A percentile compares a stretch with the other conserved stretches of the same genome.
phyloP scores from a whole-genome alignment of 148 eudicot genomes.

The Silene latifolia region DNA sequence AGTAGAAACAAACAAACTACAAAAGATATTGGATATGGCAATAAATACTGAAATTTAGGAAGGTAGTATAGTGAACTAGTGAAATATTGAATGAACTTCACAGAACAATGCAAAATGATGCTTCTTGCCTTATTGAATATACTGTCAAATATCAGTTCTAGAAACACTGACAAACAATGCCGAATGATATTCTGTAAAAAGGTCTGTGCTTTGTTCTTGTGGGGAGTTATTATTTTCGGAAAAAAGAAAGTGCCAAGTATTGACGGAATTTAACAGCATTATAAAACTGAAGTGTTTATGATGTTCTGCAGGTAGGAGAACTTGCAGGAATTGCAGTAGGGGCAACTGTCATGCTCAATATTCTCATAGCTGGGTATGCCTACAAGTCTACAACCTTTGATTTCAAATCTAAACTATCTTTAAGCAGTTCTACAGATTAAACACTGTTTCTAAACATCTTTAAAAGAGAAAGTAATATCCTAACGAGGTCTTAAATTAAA shows the following conservation, averaged over 20 bases:
- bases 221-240: too few species aligned
- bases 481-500: too few species aligned
- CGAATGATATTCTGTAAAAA: not conserved
- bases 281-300: slow-evolving; percentile 13
- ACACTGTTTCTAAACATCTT: too few species aligned
- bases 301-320: slow-evolving; percentile 71
- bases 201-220: too few species aligned
- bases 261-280: slow-evolving; percentile 9
- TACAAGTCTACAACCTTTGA: slow-evolving; percentile 4
- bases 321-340: slow-evolving; percentile 94
- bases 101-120: too few species aligned
- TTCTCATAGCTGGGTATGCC: slow-evolving; percentile 84
- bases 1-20: too few species aligned
- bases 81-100: too few species aligned
- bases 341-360: slow-evolving; percentile 97
- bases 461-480: too few species aligned
- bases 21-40: too few species aligned
- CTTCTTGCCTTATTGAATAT: not conserved
- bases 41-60: too few species aligned
- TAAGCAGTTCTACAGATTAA: not conserved
- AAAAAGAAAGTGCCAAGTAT: not conserved
- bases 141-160: not conserved
- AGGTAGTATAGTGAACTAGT: too few species aligned
- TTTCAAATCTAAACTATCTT: not conserved
- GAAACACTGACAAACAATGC: not conserved